Conservation (phyloP, 2,329 filamentous ascomycete genomes). For the Coleophoma crateriformis region DNA sequence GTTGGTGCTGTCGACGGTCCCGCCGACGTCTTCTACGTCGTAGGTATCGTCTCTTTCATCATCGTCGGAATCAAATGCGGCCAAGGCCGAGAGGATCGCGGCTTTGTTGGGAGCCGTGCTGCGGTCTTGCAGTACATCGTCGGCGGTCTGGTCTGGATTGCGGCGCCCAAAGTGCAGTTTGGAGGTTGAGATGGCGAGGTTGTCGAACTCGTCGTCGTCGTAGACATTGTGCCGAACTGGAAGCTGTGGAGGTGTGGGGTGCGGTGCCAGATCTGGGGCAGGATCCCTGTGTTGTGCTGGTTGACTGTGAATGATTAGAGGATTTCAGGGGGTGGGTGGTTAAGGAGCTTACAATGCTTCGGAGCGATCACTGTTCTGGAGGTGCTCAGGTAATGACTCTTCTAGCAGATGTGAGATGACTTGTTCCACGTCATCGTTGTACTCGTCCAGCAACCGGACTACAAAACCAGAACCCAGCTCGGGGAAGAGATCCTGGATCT, state of each 20-base stretch:
- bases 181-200: constrained; percentile 58
- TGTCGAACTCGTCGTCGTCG: constrained; percentile 75
- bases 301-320: constrained; percentile 16
- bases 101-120: constrained; percentile 68
- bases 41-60: constrained; percentile 98
- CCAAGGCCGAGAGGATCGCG: constrained; percentile 81
- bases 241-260: constrained; percentile 50
- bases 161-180: constrained; percentile 77
- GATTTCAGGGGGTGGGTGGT: neutral
- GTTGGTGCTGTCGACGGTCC: constrained; percentile 64
- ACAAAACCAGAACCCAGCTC: constrained; percentile 81
- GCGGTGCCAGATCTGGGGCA: constrained; percentile 46
- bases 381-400: constrained; percentile 63
- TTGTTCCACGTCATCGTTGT: constrained; percentile 69
- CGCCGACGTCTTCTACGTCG: constrained; percentile 85
- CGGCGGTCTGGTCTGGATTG: constrained; percentile 58
- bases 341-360: constrained; percentile 39
- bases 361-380: constrained; percentile 57
- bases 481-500: constrained; percentile 92
- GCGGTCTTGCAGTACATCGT: constrained; percentile 63
- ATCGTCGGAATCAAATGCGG: constrained; percentile 86
- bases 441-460: constrained; percentile 72
- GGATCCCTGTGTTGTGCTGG: constrained; percentile 18
- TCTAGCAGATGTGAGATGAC: constrained; percentile 80
- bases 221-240: constrained; percentile 67